These are phyloP conservation scores for Gilbertella persicaria DNA, from an alignment of 371 early-diverging fungal genomes.

Conservation along the genomic window DNA sequence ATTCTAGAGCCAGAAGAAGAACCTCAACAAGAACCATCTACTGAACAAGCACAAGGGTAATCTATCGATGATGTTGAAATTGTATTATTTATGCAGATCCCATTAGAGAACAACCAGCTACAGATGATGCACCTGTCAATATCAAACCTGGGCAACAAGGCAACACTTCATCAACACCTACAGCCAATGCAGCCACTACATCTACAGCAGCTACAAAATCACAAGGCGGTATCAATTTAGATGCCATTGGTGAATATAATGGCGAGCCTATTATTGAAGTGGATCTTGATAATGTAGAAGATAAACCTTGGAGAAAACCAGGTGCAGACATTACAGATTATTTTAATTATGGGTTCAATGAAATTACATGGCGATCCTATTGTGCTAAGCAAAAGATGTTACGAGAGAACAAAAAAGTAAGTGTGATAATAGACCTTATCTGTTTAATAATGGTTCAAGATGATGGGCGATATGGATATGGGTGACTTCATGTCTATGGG, in stretches of 20 bases:
- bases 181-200: constrained; percentile 14
- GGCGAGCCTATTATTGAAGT: constrained; percentile 84
- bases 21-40: constrained; percentile 15
- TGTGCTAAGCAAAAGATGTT: constrained; percentile 86
- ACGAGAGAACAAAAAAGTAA: constrained; percentile 64
- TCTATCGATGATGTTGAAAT: no score
- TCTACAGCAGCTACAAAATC: constrained; percentile 11
- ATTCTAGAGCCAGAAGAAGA: constrained; percentile 60
- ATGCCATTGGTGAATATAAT: constrained; percentile 75
- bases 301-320: constrained; percentile 98
- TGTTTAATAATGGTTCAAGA: no score
- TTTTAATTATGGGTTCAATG: constrained; percentile 99
- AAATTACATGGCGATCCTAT: constrained; percentile 92
- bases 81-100: constrained; percentile 4
- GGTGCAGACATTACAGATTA: constrained; percentile 97
- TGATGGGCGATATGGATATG: constrained; percentile 35
- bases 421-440: no score
- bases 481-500: constrained; percentile 51
- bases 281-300: constrained; percentile 84
- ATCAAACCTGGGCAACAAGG: constrained; percentile 57
- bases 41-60: constrained; percentile 22
- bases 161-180: constrained; percentile 25
- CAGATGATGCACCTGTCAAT: constrained; percentile 56
- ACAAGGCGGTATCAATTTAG: constrained; percentile 65
- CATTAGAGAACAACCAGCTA: constrained; percentile 3